Evolutionary conservation across 2,329 filamentous ascomycete species (phyloP), one percentile per base, ranked within the genome.

Genomic region (Colletotrichum tofieldiae): DNA sequence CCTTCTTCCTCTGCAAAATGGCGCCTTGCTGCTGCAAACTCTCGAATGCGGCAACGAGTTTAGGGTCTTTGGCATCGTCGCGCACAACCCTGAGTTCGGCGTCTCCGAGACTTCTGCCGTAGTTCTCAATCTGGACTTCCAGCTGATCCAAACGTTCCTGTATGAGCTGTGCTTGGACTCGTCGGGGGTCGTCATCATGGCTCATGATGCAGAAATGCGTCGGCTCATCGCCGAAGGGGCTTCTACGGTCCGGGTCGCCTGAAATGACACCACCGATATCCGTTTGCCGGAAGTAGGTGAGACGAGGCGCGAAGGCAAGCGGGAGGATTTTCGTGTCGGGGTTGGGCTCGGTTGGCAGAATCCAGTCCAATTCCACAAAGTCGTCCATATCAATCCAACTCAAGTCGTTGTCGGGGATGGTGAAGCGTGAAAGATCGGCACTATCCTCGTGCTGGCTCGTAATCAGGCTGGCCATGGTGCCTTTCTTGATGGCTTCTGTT

Each of bases 331-430:
- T 95, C 0, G 96, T 98, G 76, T 97, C 93, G 0, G 96, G 95
- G 75, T 98, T 97, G 41, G 93, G 91, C 78, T 97, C 94, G 18
- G 94, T 93, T 0, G 96, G 96, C 32, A 98, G 84, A 65, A 98
- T 95, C 96, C 96, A 98, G 80, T 98, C 97, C 29, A 99, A 85
- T 81, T 99, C 96, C 39, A 99, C 95, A 82, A 99, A 99, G 80
- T 99, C 96, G 79, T 99, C 96, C 95, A 99, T 98, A 78, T 99
- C 96, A 74, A 99, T 95, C 96, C 96, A 99, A 67, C 93, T 95
- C 76, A 95, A 92, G 78, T 99, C 96, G 66, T 97, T 94, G 80
- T 99, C 96, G 0, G 96, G 96, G 61, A 99, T 99, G 0, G 92
- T 96, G 79, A 99, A 99, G 65, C 93, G 92, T 0, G 95, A 97